These are phyloP conservation scores for Neoscytalidium dimidiatum DNA, from an alignment of 2,329 filamentous ascomycete genomes.

Conservation along the genomic window DNA sequence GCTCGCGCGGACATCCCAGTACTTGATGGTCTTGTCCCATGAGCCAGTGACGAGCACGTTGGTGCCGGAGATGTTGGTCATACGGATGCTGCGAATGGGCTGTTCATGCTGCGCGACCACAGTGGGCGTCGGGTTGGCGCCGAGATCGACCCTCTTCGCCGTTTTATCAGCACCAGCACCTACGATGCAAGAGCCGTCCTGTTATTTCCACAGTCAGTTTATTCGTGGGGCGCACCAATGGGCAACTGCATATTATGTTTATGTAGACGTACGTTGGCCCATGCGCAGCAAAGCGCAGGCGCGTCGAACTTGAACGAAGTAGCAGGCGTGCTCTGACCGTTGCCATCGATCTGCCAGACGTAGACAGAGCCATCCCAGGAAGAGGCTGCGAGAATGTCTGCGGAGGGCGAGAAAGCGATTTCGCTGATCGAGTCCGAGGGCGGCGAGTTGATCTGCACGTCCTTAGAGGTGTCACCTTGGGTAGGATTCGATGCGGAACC, in stretches of 20 bases:
- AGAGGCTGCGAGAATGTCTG: conserved; percentile 82
- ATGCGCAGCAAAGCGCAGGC: conserved; percentile 81
- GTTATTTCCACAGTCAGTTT: neutral
- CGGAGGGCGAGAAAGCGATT: conserved; percentile 75
- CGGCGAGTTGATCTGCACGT: conserved; percentile 73
- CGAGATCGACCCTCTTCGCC: conserved; percentile 83
- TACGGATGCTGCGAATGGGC: conserved; percentile 75
- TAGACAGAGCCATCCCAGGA: conserved; percentile 99
- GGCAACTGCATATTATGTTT: neutral
- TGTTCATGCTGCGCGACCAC: conserved; percentile 85
- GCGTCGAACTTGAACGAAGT: conserved; percentile 83
- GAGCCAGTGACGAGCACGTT: conserved; percentile 90
- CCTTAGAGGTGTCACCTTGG: conserved; percentile 86
- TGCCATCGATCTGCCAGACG: conserved; percentile 85
- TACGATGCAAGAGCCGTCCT: conserved; percentile 90
- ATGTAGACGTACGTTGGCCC: conserved; percentile 71
- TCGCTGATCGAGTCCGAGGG: conserved; percentile 90
- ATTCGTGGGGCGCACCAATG: neutral
- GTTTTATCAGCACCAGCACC: conserved; percentile 90
- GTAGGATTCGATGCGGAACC: conserved; percentile 65
- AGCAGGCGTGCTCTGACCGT: conserved; percentile 80
- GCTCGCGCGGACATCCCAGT: conserved; percentile 72
- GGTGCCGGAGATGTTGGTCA: conserved; percentile 59
- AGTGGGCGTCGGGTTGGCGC: conserved; percentile 51
- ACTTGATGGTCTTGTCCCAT: conserved; percentile 89